A percentile compares a stretch with the other conserved stretches of the same genome.
Conservation (phyloP, 2,329 filamentous ascomycete species). For the Ophiostoma ips region DNA sequence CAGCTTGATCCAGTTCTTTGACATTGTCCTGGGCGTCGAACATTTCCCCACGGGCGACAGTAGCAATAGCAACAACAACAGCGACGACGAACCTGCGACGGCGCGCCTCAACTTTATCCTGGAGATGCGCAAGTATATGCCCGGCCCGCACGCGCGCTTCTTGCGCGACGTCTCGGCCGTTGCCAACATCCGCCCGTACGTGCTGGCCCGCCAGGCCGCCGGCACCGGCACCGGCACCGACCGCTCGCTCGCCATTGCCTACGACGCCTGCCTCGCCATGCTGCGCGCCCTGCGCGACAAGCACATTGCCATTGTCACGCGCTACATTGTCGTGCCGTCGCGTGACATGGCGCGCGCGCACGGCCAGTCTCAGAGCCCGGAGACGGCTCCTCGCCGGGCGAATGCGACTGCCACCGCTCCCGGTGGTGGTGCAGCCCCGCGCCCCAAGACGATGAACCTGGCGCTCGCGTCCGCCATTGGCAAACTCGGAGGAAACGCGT, state of each 20-base stretch:
- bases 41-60: slow-evolving; percentile 80
- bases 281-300: slow-evolving; percentile 65
- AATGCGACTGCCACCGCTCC: too few relatives aligned
- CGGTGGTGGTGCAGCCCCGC: slow-evolving; percentile 6
- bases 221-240: slow-evolving; percentile 38
- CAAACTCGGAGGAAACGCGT: slow-evolving; percentile 14
- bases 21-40: slow-evolving; percentile 76
- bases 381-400: too few relatives aligned
- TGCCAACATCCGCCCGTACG: slow-evolving; percentile 78
- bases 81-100: slow-evolving; percentile 21
- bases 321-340: slow-evolving; percentile 87
- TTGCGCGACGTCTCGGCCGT: slow-evolving; percentile 64
- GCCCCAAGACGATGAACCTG: slow-evolving; percentile 11
- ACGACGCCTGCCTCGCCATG: slow-evolving; percentile 75
- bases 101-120: slow-evolving; percentile 74
- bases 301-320: slow-evolving; percentile 89
- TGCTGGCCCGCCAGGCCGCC: slow-evolving; percentile 38
- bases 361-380: slow-evolving; percentile 44
- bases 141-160: slow-evolving; percentile 80
- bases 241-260: slow-evolving; percentile 59
- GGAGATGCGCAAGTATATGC: slow-evolving; percentile 97
- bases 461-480: slow-evolving; percentile 1
- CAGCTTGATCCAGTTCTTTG: slow-evolving; percentile 94
- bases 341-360: slow-evolving; percentile 52
- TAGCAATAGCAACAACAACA: too few relatives aligned